A percentile compares a stretch with the other conserved stretches of the same genome.
Conservation (phyloP, 805 yeast genomes). For the Wickerhamiella brachini region DNA sequence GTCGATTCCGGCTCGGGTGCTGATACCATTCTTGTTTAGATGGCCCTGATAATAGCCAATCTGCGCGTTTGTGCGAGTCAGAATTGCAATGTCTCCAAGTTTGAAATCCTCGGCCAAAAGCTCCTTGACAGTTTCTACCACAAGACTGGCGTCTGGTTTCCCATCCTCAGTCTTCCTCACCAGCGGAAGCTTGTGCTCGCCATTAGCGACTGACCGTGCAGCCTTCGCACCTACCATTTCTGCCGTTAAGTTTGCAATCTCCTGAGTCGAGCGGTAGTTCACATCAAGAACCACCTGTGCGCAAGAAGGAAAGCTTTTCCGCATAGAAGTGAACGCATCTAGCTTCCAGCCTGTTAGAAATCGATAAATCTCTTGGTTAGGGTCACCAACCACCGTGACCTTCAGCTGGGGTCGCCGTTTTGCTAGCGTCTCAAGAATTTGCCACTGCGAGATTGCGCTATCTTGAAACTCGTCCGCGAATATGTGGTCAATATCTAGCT, state of each 20-base stretch:
- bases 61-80: conserved; percentile 8
- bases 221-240: conserved; percentile 1
- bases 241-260: conserved; percentile 6
- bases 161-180: neutral
- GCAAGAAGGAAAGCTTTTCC: conserved; percentile 2
- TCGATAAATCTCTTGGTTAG: conserved; percentile 14
- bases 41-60: neutral
- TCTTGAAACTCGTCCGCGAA: conserved; percentile 93
- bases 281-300: conserved; percentile 1
- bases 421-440: conserved; percentile 4
- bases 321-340: conserved; percentile 9
- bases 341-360: conserved; percentile 8
- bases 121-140: conserved; percentile 1
- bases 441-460: conserved; percentile 22
- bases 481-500: conserved; percentile 42
- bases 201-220: neutral
- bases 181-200: conserved; percentile 4
- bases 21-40: conserved; percentile 3
- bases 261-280: conserved; percentile 12
- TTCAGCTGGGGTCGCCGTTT: neutral
- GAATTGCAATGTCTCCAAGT: conserved; percentile 9
- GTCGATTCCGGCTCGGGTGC: neutral
- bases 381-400: conserved; percentile 13
- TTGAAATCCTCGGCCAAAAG: neutral
- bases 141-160: neutral